A percentile compares a stretch with the other conserved stretches of the same genome.
phyloP scores from a whole-genome alignment of 169 alveolate genomes.

The Eimeria sp. region DNA sequence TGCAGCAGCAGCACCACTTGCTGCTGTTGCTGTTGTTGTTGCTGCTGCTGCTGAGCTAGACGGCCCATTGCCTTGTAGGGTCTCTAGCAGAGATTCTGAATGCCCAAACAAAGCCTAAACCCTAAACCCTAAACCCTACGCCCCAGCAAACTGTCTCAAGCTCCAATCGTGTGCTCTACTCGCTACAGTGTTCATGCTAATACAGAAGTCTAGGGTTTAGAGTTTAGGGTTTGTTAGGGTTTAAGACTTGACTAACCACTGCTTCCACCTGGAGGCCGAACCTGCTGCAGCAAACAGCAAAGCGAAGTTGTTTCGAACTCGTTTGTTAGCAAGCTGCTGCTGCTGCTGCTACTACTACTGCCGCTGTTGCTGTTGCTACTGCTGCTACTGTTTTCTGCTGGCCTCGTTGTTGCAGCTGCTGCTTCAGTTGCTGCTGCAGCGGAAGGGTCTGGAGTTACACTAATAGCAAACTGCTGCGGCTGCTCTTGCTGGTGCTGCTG shows the following conservation, averaged over 20 bases:
- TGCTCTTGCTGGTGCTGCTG: too few relatives aligned
- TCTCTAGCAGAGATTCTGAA: conserved; percentile 8
- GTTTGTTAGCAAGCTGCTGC: too few relatives aligned
- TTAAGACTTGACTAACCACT: neutral
- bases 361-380: conserved; percentile 7
- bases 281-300: too few relatives aligned
- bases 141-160: too few relatives aligned
- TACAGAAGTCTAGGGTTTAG: neutral
- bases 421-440: neutral
- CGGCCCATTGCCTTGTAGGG: neutral
- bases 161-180: too few relatives aligned
- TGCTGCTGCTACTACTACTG: too few relatives aligned
- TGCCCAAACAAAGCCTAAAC: conserved; percentile 22
- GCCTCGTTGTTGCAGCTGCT: neutral
- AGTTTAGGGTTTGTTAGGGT: neutral
- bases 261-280: conserved; percentile 15
- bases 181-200: too few relatives aligned
- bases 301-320: too few relatives aligned
- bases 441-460: neutral
- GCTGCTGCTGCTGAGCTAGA: too few relatives aligned
- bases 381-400: neutral
- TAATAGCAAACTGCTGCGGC: neutral
- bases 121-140: conserved; percentile 14
- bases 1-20: too few relatives aligned
- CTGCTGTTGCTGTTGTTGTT: too few relatives aligned